Evolutionary conservation across 1,284 basidiomycete species (phyloP), one percentile per base, ranked within the genome.

Genomic region (Puccinia triticina): DNA sequence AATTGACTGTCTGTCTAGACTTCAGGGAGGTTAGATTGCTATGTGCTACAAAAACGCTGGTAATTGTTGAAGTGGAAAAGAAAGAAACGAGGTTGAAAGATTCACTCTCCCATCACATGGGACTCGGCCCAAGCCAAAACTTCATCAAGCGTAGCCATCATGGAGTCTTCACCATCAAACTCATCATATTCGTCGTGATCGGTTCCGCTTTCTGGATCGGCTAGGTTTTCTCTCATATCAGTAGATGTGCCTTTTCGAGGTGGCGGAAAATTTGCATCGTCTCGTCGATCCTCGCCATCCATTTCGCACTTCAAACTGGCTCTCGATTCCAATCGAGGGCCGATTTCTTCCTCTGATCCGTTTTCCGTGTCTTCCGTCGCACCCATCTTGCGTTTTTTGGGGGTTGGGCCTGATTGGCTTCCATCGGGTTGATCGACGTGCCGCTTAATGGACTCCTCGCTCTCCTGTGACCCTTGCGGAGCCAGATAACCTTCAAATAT

Each of bases 401-500:
- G 55, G 16, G 34, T 59, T 10, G 55, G 32, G n/a, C 23, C 50
- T 1, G 48, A 26, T n/a, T 18, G 29, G 10, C 26, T 66, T 50
- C 29, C 12, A 11, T 50, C 59, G 10, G 64, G 14, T 53, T 50
- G 43, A 55, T 77, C 75, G 26, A 46, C 43, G 29, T 43, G 18
- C 14, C 43, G 32, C 48, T 77, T 67, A n/a, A 26, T n/a, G 26
- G 29, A 37, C 26, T 74, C 21, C 29, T 32, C 29, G 2, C 10
- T 10, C n/a, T 43, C 61, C 43, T 32, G 59, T 4, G 71, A 48
- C 18, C 40, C 79, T 61, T 18, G 14, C 48, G 48, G 43, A 23
- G 29, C 59, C 21, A 82, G 43, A 66, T 82, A 82, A 50, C 71
- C 57, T 74, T 74, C 80, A 23, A 82, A 75, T 53, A 82, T 75